phyloP scores from a whole-genome alignment of 257 asterid genomes.

The Euphrasia confusa region DNA sequence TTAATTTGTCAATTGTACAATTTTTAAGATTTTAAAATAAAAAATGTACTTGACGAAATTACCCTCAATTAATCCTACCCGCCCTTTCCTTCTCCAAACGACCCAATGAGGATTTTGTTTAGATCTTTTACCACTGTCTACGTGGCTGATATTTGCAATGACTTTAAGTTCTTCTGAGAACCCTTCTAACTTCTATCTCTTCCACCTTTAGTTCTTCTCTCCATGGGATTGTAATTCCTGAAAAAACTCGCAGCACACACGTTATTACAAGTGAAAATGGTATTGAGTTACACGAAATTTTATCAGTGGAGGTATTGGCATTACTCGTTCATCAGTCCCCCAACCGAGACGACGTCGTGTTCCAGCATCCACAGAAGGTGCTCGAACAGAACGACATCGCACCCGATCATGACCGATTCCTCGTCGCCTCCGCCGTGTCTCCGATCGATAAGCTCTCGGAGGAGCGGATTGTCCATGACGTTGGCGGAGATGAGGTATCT shows the following conservation, averaged over 20 bases:
- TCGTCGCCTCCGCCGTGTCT: constrained; percentile 27
- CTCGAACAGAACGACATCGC: constrained; percentile 90
- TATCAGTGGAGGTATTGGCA: constrained; percentile 1
- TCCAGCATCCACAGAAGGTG: constrained; percentile 62
- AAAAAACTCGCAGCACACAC: constrained; percentile 18
- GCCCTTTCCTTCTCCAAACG: too few relatives aligned
- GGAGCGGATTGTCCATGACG: constrained; percentile 74
- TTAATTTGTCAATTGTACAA: too few relatives aligned
- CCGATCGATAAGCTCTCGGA: constrained; percentile 70
- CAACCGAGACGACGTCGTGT: constrained; percentile 60
- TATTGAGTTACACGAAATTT: constrained; percentile 9
- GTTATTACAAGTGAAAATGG: neutral
- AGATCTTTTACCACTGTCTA: too few relatives aligned
- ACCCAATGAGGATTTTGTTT: too few relatives aligned
- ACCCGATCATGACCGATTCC: constrained; percentile 46
- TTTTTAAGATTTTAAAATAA: too few relatives aligned
- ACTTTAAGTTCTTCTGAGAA: constrained; percentile 56
- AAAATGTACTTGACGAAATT: too few relatives aligned
- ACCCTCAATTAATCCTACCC: too few relatives aligned
- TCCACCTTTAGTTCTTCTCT: constrained; percentile 78
- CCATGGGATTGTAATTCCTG: constrained; percentile 82
- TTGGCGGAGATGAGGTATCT: constrained; percentile 71
- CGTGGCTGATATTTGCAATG: constrained; percentile 73
- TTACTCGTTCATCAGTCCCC: constrained; percentile 86
- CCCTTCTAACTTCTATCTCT: constrained; percentile 52